These are phyloP conservation scores for Candida silvicultrix DNA, from an alignment of 805 yeast genomes.

Conservation along the genomic window DNA sequence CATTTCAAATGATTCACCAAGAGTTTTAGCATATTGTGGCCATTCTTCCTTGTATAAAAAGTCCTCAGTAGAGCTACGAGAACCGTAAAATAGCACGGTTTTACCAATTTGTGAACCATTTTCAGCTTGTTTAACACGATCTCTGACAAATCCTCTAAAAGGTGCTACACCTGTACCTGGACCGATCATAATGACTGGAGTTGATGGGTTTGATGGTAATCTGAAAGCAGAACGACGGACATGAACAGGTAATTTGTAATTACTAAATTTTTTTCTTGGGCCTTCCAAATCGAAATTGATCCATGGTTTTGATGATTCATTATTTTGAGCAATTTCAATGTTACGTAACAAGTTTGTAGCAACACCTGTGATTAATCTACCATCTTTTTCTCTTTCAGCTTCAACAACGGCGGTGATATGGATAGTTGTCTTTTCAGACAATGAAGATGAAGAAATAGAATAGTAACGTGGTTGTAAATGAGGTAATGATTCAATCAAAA, in stretches of 20 bases:
- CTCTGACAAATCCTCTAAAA: conserved; percentile 91
- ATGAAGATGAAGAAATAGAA: conserved; percentile 88
- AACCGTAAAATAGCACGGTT: conserved; percentile 77
- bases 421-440: conserved; percentile 65
- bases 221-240: conserved; percentile 93
- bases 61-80: conserved; percentile 75
- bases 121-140: conserved; percentile 55
- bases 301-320: conserved; percentile 33
- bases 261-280: conserved; percentile 53
- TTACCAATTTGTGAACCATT: conserved; percentile 57
- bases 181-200: conserved; percentile 88
- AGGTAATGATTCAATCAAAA: conserved; percentile 73
- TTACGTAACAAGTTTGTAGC: conserved; percentile 83
- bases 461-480: conserved; percentile 91
- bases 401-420: conserved; percentile 94
- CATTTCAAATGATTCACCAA: conserved; percentile 57
- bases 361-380: conserved; percentile 54
- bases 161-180: conserved; percentile 99
- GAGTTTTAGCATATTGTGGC: conserved; percentile 59
- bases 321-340: conserved; percentile 55
- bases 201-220: conserved; percentile 76
- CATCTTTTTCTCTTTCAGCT: conserved; percentile 21
- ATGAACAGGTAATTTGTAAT: conserved; percentile 75
- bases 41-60: conserved; percentile 87
- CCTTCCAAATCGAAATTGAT: conserved; percentile 73